These are phyloP conservation scores for Fibroporia radiculosa DNA, from an alignment of 768 basidiomycete genomes.

Conservation along the genomic window DNA sequence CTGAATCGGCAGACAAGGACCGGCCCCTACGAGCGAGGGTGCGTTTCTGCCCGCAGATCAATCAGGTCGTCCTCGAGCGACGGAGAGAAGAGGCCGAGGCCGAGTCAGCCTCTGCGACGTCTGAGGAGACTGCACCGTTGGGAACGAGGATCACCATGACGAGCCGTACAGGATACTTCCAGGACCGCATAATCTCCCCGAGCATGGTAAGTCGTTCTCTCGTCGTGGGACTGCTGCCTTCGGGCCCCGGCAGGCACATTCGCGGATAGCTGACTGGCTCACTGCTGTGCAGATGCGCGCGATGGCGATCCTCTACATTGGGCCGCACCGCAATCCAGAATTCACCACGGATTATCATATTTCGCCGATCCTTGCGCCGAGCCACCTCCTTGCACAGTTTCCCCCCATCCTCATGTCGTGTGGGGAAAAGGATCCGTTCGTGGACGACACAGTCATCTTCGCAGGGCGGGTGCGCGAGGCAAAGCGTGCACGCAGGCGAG, in stretches of 20 bases:
- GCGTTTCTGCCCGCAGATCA: constrained; percentile 28
- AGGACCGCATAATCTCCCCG: constrained; percentile 88
- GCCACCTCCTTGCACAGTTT: constrained; percentile 79
- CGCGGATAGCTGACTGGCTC: constrained; percentile 8
- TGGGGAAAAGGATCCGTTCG: constrained; percentile 90
- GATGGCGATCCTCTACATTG: constrained; percentile 97
- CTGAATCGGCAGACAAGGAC: constrained; percentile 55
- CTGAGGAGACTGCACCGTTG: constrained; percentile 39
- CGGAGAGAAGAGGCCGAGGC: background rate
- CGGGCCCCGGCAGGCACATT: too few species aligned
- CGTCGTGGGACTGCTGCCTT: background rate
- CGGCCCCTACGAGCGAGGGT: constrained; percentile 71
- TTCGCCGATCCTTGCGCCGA: constrained; percentile 88
- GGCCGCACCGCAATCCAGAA: constrained; percentile 89
- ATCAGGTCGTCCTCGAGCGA: constrained; percentile 7
- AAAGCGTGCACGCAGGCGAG: constrained; percentile 73
- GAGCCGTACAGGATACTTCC: constrained; percentile 87
- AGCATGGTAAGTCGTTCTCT: constrained; percentile 69
- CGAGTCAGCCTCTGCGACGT: background rate
- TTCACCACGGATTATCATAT: constrained; percentile 94
- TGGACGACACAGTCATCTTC: constrained; percentile 97
- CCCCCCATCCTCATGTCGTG: constrained; percentile 92
- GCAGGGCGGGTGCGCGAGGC: constrained; percentile 93
- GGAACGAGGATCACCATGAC: constrained; percentile 94
- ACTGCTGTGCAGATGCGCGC: constrained; percentile 79